phyloP scores from a whole-genome alignment of 768 basidiomycete genomes.

The Lactarius sanguifluus region DNA sequence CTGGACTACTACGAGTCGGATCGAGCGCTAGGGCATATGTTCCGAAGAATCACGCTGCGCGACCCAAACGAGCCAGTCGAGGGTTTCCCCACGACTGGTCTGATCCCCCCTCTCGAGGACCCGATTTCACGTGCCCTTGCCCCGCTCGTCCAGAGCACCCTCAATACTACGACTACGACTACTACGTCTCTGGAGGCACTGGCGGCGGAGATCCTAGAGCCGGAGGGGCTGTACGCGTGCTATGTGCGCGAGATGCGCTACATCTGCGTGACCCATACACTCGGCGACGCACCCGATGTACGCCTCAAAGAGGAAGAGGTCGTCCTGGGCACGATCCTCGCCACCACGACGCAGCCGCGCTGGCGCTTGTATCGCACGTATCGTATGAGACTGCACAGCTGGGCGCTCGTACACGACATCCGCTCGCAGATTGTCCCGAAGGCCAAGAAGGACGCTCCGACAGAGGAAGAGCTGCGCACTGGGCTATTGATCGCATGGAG shows the following conservation, averaged over 20 bases:
- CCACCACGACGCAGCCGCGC: slow-evolving; percentile 60
- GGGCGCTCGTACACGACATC: slow-evolving; percentile 51
- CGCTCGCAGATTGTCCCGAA: slow-evolving; percentile 38
- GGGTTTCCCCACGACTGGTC: not conserved
- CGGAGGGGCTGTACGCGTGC: slow-evolving; percentile 41
- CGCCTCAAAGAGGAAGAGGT: slow-evolving; percentile 71
- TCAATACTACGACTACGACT: not conserved
- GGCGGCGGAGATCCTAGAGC: not conserved
- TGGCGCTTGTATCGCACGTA: slow-evolving; percentile 59
- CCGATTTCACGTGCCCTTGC: slow-evolving; percentile 13
- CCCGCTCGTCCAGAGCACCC: not conserved
- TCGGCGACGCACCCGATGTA: slow-evolving; percentile 55
- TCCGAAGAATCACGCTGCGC: slow-evolving; percentile 56
- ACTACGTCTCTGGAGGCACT: too few relatives aligned
- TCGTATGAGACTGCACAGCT: slow-evolving; percentile 60
- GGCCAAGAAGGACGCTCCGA: not conserved
- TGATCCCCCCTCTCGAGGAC: slow-evolving; percentile 3
- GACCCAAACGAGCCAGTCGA: slow-evolving; percentile 36
- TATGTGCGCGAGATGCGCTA: slow-evolving; percentile 70
- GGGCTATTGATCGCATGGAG: slow-evolving; percentile 58
- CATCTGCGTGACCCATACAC: slow-evolving; percentile 64
- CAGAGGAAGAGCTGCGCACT: slow-evolving; percentile 32
- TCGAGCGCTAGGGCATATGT: slow-evolving; percentile 71
- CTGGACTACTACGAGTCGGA: slow-evolving; percentile 71
- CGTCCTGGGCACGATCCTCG: slow-evolving; percentile 71